These are phyloP conservation scores for Mucor piriformis DNA, from an alignment of 371 early-diverging fungal genomes.

Conservation along the genomic window DNA sequence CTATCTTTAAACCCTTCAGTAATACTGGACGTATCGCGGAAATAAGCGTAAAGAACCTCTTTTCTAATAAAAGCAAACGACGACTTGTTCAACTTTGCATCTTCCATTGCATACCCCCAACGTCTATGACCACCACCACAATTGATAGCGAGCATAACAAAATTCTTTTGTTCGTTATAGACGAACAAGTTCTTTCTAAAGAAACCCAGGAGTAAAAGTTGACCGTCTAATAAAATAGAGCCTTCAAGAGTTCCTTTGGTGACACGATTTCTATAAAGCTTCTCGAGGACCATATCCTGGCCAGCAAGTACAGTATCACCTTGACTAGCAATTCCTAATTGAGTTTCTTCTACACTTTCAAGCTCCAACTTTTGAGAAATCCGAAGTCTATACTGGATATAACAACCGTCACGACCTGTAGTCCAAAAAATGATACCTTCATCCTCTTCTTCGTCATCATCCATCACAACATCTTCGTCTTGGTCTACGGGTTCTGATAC, in stretches of 20 bases:
- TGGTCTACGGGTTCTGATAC: not conserved
- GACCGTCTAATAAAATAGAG: slow-evolving; percentile 56
- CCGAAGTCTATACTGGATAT: slow-evolving; percentile 61
- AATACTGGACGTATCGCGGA: slow-evolving; percentile 44
- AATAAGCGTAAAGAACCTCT: slow-evolving; percentile 51
- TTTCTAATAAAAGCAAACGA: slow-evolving; percentile 60
- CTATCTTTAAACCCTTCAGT: slow-evolving; percentile 53
- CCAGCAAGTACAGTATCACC: slow-evolving; percentile 34
- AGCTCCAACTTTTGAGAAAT: slow-evolving; percentile 4
- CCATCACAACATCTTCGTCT: slow-evolving; percentile 27
- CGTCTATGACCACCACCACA: slow-evolving; percentile 66
- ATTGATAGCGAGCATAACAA: slow-evolving; percentile 60
- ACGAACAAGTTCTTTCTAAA: slow-evolving; percentile 74
- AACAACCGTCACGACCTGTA: slow-evolving; percentile 74
- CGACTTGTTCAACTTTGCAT: slow-evolving; percentile 50
- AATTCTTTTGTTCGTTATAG: slow-evolving; percentile 71
- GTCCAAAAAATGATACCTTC: slow-evolving; percentile 58
- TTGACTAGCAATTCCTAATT: slow-evolving; percentile 41
- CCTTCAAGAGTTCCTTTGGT: slow-evolving; percentile 77
- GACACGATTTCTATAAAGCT: slow-evolving; percentile 64
- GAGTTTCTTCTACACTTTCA: slow-evolving; percentile 21
- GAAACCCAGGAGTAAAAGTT: slow-evolving; percentile 68
- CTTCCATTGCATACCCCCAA: slow-evolving; percentile 57
- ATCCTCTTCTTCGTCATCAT: slow-evolving; percentile 30
- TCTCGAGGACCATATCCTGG: slow-evolving; percentile 47